Conservation (phyloP, 2,329 filamentous ascomycete species). For the Cyclaneusma minus region DNA sequence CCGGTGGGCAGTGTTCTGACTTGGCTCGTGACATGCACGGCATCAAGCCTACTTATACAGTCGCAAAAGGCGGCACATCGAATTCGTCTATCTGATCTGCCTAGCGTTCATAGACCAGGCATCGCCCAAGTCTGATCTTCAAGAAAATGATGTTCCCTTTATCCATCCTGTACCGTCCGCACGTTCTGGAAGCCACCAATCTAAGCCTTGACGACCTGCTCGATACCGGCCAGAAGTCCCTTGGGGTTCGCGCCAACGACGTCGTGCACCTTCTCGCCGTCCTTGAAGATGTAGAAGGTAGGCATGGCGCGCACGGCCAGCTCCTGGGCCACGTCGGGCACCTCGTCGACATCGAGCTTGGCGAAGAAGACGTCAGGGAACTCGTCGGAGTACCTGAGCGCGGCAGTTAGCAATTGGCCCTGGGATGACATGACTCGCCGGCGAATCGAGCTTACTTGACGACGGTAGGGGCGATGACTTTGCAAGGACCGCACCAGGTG, state of each 20-base stretch:
- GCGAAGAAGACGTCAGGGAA: conserved; percentile 55
- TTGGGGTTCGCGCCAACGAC: conserved; percentile 70
- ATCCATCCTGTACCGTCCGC: no score
- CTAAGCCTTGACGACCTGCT: conserved; percentile 1
- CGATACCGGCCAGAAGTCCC: conserved; percentile 34
- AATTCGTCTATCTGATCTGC: no score
- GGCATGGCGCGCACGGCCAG: conserved; percentile 83
- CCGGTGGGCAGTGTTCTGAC: no score
- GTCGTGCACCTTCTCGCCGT: conserved; percentile 55
- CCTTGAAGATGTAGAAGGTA: conserved; percentile 75
- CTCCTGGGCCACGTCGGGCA: conserved; percentile 59
- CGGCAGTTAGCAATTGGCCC: conserved; percentile 1
- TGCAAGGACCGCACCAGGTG: conserved; percentile 91
- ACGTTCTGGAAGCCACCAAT: no score
- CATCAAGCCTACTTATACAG: no score
- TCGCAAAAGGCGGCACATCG: no score
- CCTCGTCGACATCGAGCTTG: conserved; percentile 83
- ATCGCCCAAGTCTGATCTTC: no score
- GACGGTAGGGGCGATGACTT: conserved; percentile 67
- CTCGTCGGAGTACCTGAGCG: conserved; percentile 39
- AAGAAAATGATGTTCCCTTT: no score
- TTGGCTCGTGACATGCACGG: no score
- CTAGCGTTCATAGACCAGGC: no score
- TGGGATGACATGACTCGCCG: conserved; percentile 14
- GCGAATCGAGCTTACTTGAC: conserved; percentile 30